phyloP scores from a whole-genome alignment of 441 rosid genomes.

The Populus hybrid region DNA sequence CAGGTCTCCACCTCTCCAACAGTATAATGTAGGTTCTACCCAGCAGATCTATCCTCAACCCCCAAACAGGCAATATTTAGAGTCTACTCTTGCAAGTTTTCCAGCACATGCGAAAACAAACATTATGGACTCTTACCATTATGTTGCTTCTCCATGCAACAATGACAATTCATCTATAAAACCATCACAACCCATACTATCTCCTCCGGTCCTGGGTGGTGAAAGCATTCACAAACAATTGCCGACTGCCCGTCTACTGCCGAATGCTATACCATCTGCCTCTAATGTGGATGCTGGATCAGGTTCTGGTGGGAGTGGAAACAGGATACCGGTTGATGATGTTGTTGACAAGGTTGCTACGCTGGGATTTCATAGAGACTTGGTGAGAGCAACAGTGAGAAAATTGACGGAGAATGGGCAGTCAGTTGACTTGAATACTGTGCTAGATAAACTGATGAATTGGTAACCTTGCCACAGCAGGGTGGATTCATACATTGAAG shows the following conservation, averaged over 20 bases:
- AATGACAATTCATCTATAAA: constrained; percentile 19
- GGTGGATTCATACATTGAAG: not conserved
- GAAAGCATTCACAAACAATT: constrained; percentile 26
- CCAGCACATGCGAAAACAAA: constrained; percentile 14
- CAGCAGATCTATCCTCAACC: constrained; percentile 23
- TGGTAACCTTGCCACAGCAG: constrained; percentile 11
- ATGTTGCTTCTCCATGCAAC: constrained; percentile 16
- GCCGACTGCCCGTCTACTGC: constrained; percentile 44
- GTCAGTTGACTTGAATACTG: constrained; percentile 43
- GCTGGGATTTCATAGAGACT: constrained; percentile 69
- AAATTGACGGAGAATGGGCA: constrained; percentile 45
- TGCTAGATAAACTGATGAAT: constrained; percentile 51
- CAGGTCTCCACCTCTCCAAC: constrained; percentile 17
- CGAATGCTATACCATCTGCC: constrained; percentile 51
- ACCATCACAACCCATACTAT: constrained; percentile 11
- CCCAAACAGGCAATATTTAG: constrained; percentile 22
- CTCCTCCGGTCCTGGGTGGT: constrained; percentile 16
- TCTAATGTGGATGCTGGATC: constrained; percentile 30
- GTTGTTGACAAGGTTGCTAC: constrained; percentile 47
- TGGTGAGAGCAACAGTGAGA: constrained; percentile 48
- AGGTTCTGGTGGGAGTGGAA: constrained; percentile 24
- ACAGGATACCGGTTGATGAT: constrained; percentile 33
- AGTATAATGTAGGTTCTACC: constrained; percentile 15
- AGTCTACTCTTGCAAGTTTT: constrained; percentile 15
- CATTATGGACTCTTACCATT: constrained; percentile 13